Base-by-base conservation (phyloP, 2,329 filamentous ascomycete species). In the Hymenoscyphus occultus region DNA sequence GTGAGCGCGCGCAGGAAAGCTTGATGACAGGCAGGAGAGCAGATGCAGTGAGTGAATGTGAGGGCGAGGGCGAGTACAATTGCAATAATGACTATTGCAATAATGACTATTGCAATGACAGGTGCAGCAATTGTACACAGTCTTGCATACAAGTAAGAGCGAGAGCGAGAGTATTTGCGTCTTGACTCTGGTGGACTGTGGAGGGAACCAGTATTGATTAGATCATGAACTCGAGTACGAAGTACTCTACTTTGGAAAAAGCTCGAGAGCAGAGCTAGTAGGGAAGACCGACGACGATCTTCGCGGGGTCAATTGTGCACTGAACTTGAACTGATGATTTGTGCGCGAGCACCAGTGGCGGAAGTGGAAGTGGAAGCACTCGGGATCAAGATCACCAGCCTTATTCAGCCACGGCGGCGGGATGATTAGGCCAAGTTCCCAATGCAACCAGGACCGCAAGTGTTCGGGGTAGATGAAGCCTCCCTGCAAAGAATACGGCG, bases 401-500 rank as follows among this genome's bases (percentile, higher is more conserved):
- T 39, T 14, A 31, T 39, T n/a, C n/a, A 60, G 12, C 39, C 35
- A 28, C 39, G 32, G 35, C 14, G n/a, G 58, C 42, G 35, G 58
- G n/a, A 35, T 35, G 35, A 60, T 60, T 60, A 19, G 39, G 7
- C 57, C 2, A 48, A n/a, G 14, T n/a, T 14, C 42, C 19, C 7
- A 16, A 48, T 2, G 42, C n/a, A 48, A n/a, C n/a, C n/a, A 48
- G 19, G 22, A 51, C 35, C 35, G n/a, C n/a, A 51, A 51, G 45
- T 51, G 45, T 51, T 51, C 6, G n/a, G 22, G 45, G 45, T 28
- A 22, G 45, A 51, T 51, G 35, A 35, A 35, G 35, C 13, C 13
- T 51, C 19, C 19, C 45, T 57, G 28, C 54, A 32, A 35, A 19
- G 35, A 56, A 61, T 56, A 56, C 60, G 60, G 56, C 45, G 32